Conservation (phyloP, 2,329 filamentous ascomycete genomes). For the Cytospora piceicola region DNA sequence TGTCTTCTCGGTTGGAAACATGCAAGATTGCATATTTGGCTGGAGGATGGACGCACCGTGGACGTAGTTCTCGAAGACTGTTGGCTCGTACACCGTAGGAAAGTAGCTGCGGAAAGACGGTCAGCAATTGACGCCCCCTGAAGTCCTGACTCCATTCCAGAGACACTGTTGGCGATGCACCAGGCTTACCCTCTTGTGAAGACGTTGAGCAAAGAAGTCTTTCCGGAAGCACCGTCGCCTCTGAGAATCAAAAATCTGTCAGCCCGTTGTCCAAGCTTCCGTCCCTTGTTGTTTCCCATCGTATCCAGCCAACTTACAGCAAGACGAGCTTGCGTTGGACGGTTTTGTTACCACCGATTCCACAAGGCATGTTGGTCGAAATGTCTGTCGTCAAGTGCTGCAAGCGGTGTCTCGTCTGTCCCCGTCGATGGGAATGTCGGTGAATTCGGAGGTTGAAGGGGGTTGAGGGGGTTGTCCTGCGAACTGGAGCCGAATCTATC, state of each 20-base stretch:
- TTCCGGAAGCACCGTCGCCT: constrained; percentile 94
- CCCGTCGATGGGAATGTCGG: background rate
- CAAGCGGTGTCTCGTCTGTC: background rate
- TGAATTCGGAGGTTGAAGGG: background rate
- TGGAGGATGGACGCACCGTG: constrained; percentile 68
- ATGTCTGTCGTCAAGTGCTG: background rate
- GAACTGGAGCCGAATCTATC: constrained; percentile 12
- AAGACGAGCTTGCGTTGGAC: constrained; percentile 96
- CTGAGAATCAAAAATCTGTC: constrained; percentile 49
- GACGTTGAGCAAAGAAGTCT: constrained; percentile 95
- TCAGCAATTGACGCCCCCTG: background rate
- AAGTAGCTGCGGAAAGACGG: constrained; percentile 71
- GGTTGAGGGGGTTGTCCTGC: background rate
- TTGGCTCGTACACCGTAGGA: constrained; percentile 97
- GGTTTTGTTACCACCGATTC: constrained; percentile 59
- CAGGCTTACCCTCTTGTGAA: constrained; percentile 89
- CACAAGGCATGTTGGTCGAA: constrained; percentile 20
- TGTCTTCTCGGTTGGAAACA: background rate
- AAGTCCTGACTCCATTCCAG: background rate
- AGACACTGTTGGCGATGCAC: background rate
- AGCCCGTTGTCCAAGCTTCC: constrained; percentile 4
- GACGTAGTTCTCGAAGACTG: constrained; percentile 98
- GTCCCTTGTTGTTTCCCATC: background rate
- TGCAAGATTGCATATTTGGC: background rate
- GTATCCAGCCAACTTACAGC: constrained; percentile 61